A percentile compares a stretch with the other conserved stretches of the same genome.
These are phyloP conservation scores for Vickermania ingenoplastis DNA, from an alignment of 208 protist genomes.

Conservation along the genomic window DNA sequence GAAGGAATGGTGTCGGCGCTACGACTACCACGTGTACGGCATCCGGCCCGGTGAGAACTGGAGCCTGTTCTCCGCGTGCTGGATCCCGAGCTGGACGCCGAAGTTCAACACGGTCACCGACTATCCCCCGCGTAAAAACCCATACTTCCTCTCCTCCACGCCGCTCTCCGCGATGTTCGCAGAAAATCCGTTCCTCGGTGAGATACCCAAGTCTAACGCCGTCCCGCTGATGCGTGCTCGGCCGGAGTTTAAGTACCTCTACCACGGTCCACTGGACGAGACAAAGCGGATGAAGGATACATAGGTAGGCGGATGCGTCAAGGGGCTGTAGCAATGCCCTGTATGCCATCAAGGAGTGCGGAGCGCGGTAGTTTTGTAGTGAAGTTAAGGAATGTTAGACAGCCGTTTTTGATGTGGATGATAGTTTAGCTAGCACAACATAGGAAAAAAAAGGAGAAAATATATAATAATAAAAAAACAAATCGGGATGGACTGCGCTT, in stretches of 20 bases:
- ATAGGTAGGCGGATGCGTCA: not conserved
- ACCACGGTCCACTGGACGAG: slow-evolving; percentile 39
- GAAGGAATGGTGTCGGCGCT: slow-evolving; percentile 85
- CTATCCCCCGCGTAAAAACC: slow-evolving; percentile 83
- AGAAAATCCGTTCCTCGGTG: slow-evolving; percentile 34
- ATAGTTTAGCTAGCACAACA: too few relatives aligned
- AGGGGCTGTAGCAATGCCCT: too few relatives aligned
- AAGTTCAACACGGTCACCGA: slow-evolving; percentile 56
- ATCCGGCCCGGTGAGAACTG: slow-evolving; percentile 80
- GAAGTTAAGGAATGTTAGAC: too few relatives aligned
- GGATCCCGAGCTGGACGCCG: slow-evolving; percentile 52
- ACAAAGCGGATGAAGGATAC: slow-evolving; percentile 9
- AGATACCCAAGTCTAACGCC: slow-evolving; percentile 38
- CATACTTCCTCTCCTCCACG: slow-evolving; percentile 76
- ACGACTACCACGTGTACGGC: slow-evolving; percentile 85
- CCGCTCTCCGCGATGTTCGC: slow-evolving; percentile 56
- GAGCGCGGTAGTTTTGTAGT: too few relatives aligned
- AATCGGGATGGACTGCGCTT: too few relatives aligned
- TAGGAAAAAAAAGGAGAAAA: too few relatives aligned
- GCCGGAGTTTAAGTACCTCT: slow-evolving; percentile 77
- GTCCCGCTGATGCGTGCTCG: slow-evolving; percentile 47
- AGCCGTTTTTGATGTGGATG: too few relatives aligned
- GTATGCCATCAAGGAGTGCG: too few relatives aligned
- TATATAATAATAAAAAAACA: too few relatives aligned
- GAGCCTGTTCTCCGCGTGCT: slow-evolving; percentile 77